Evolutionary conservation across 2,329 filamentous ascomycete genomes (phyloP).

Genomic region (Zymoseptoria pseudotritici): DNA sequence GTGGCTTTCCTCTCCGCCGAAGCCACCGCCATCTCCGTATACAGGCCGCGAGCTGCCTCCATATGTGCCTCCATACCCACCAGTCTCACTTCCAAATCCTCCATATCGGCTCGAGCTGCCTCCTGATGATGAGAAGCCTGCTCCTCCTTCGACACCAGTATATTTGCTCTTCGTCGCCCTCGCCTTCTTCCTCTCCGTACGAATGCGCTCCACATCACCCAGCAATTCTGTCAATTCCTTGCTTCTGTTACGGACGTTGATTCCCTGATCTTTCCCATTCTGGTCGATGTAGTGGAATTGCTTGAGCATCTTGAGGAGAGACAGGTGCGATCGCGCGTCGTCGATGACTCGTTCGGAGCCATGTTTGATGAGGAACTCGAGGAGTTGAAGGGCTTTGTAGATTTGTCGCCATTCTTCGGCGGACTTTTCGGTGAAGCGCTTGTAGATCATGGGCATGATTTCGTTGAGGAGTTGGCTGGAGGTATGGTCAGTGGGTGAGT

Average conservation of each 20-base stretch:
- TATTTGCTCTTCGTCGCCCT: conserved; percentile 88
- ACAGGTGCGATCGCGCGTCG: conserved; percentile 90
- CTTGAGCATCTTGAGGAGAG: conserved; percentile 92
- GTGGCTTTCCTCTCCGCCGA: conserved; percentile 62
- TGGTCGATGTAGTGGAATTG: conserved; percentile 96
- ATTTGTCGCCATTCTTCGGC: conserved; percentile 99
- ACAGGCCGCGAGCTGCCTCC: conserved; percentile 67
- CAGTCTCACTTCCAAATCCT: conserved; percentile 78
- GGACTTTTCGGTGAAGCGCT: conserved; percentile 95
- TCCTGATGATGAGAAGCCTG: conserved; percentile 46
- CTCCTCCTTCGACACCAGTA: conserved; percentile 81
- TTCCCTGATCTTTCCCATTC: conserved; percentile 96
- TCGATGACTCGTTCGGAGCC: conserved; percentile 96
- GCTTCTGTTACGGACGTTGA: conserved; percentile 93
- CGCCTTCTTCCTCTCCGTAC: conserved; percentile 74
- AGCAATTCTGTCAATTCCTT: conserved; percentile 95
- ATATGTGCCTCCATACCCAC: conserved; percentile 35
- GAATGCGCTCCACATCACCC: conserved; percentile 80
- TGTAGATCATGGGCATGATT: conserved; percentile 99
- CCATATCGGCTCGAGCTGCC: conserved; percentile 61
- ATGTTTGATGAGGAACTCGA: conserved; percentile 97
- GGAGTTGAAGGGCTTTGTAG: conserved; percentile 90
- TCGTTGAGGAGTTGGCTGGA: conserved; percentile 88
- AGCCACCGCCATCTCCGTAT: conserved; percentile 93
- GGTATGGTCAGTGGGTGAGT: conserved; percentile 1